Percentiles rank a stretch among this genome's conserved stretches.
phyloP scores from a whole-genome alignment of 345 rosid genomes.

The Citrus mangshanensis region DNA sequence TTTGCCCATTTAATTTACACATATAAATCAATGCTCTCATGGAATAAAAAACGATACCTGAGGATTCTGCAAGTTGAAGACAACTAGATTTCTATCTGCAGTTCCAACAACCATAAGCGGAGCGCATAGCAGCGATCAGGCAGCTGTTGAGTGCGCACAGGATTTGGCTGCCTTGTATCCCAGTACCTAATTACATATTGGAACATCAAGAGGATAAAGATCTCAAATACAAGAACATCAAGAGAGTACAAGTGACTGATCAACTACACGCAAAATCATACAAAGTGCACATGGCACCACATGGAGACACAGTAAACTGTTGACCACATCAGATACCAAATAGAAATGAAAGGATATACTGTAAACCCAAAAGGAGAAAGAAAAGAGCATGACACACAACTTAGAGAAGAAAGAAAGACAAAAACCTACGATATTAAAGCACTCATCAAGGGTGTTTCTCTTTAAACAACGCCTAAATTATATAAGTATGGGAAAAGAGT shows the following conservation, averaged over 20 bases:
- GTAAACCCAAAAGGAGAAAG: not conserved
- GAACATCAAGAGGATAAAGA: not conserved
- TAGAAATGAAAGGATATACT: not conserved
- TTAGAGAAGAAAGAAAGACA: not conserved
- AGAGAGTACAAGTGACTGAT: not conserved
- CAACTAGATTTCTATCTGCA: slow-evolving; percentile 87
- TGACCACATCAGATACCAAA: not conserved
- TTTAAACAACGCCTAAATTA: not conserved
- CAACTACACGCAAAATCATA: not conserved
- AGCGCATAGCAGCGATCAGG: slow-evolving; percentile 91
- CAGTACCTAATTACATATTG: slow-evolving; percentile 57
- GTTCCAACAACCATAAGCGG: slow-evolving; percentile 98
- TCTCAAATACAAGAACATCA: not conserved
- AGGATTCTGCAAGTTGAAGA: slow-evolving; percentile 85
- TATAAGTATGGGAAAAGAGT: not conserved
- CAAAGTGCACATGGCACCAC: not conserved
- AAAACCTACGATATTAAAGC: not conserved
- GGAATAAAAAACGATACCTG: slow-evolving; percentile 50
- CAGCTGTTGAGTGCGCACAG: slow-evolving; percentile 89
- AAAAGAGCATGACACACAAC: not conserved
- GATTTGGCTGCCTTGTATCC: slow-evolving; percentile 86
- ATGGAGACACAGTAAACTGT: not conserved
- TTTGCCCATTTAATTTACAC: too few species aligned
- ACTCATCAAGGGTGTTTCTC: not conserved
- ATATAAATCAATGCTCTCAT: not conserved